Conservation (phyloP, 2,329 filamentous ascomycete genomes). For the Ascochyta rabiei region DNA sequence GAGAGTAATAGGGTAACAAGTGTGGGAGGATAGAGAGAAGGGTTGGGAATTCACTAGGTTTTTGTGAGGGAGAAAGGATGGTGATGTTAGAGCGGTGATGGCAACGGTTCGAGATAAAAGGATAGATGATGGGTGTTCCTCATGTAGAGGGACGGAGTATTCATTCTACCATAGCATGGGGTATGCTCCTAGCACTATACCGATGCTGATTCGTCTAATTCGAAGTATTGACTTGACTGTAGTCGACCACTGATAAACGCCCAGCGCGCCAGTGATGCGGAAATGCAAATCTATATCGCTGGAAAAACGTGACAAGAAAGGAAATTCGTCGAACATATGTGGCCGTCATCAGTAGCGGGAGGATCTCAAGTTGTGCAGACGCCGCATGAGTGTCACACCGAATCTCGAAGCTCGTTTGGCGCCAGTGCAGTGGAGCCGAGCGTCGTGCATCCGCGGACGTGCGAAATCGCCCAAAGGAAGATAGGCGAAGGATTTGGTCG, state of each 20-base stretch:
- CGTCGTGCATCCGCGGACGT: slow-evolving; percentile 3
- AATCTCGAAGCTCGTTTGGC: slow-evolving; percentile 2
- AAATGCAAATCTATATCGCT: slow-evolving; percentile 17
- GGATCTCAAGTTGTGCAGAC: slow-evolving; percentile 5
- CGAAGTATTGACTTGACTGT: not conserved
- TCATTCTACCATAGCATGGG: slow-evolving; percentile 6
- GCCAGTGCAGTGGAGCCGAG: slow-evolving; percentile 7
- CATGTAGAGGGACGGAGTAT: not conserved
- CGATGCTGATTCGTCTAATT: not conserved
- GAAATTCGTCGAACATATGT: not conserved
- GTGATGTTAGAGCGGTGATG: not conserved
- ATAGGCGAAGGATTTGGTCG: not conserved
- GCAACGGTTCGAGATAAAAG: not conserved
- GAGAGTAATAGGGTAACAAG: too few relatives aligned
- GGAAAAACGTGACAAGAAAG: slow-evolving; percentile 5
- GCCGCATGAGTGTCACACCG: not conserved
- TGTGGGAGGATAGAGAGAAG: too few relatives aligned
- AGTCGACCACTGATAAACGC: not conserved
- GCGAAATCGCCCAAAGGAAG: not conserved
- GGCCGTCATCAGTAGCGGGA: not conserved
- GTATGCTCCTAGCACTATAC: slow-evolving; percentile 1
- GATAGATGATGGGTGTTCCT: not conserved
- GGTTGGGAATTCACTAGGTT: too few relatives aligned
- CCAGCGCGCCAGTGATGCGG: slow-evolving; percentile 4
- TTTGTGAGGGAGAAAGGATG: too few relatives aligned